Base-by-base conservation (phyloP, 805 yeast species). In the Barnettozyma sp. region DNA sequence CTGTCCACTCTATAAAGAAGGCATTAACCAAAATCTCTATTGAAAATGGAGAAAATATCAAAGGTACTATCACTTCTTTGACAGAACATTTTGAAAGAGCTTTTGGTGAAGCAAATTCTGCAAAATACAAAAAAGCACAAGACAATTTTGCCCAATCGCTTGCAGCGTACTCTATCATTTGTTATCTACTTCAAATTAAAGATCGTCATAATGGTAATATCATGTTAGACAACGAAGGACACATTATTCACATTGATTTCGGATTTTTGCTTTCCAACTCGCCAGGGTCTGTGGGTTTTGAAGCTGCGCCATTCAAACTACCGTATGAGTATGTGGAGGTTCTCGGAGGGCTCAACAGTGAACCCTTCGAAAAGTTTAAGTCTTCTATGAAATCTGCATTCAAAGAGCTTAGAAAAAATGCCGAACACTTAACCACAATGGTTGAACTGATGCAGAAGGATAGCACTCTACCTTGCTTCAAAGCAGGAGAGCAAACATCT, bases 131-230 rank as follows among this genome's bases (percentile, higher is more conserved):
- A 49, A 66, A 71, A 38, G 97, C 97, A 0, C 94, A 87, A 53
- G 80, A 78, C 30, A 82, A 82, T 46, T 92, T 92, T 59, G 83
- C 94, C 2, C 68, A 70, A 33, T 85, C 96, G 14, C 65, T 92
- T 45, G 97, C 98, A 0, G 82, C 94, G 0, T 92, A 90, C 59
- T 87, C 97, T 0, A 77, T 92, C 13, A 79, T 92, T 22, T 86
- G 96, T 42, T 92, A 87, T 48, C 63, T 90, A 26, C 64, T 92
- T 33, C 97, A 90, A 61, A 84, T 92, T 41, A 92, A 92, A 56
- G 98, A 92, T 59, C 74, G 98, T 47, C 98, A 90, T 55, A 90
- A 90, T 55, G 98, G 98, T 52, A 92, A 92, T 57, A 88, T 92
- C 40, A 90, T 92, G 98, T 66, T 90, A 26, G 98, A 92, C 54